Conservation (phyloP, 2,329 filamentous ascomycete genomes). For the Furcasterigmium sp. region DNA sequence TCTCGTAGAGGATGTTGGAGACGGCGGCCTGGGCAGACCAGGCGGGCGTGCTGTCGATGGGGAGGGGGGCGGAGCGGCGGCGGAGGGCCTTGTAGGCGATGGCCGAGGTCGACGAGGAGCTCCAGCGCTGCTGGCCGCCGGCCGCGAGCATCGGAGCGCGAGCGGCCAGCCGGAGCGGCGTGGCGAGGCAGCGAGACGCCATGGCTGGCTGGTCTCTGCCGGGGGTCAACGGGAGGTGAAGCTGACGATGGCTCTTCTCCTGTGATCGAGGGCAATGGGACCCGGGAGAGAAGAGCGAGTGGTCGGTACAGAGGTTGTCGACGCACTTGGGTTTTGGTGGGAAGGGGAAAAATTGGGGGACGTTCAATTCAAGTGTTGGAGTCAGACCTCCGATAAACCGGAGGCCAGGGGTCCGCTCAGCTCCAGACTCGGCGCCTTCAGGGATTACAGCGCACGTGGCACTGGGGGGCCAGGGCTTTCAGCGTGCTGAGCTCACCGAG, state of each 20-base stretch:
- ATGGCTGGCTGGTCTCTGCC: conserved; percentile 24
- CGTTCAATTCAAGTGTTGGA: background rate
- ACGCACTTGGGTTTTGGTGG: background rate
- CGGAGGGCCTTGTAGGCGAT: conserved; percentile 97
- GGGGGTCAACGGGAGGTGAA: conserved; percentile 8
- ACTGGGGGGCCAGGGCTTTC: background rate
- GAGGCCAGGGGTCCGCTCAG: background rate
- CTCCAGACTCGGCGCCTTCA: background rate
- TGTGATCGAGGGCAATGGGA: conserved; percentile 12
- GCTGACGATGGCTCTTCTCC: conserved; percentile 9
- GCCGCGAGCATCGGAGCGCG: conserved; percentile 9
- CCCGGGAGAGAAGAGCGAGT: conserved; percentile 1
- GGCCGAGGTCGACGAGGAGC: conserved; percentile 78
- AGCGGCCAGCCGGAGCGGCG: conserved; percentile 31
- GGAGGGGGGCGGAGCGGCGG: conserved; percentile 78
- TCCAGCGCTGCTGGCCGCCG: conserved; percentile 18
- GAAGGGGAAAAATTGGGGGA: background rate
- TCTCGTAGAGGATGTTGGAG: conserved; percentile 98
- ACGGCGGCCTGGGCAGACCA: conserved; percentile 94
- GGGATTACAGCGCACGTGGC: background rate
- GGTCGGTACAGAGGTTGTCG: background rate
- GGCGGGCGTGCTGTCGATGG: conserved; percentile 70
- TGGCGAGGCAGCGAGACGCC: conserved; percentile 38
- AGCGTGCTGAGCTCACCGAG: no score
- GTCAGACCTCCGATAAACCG: background rate